Evolutionary conservation across 148 eudicot species (phyloP).

Genomic region (Oxyria digyna): DNA sequence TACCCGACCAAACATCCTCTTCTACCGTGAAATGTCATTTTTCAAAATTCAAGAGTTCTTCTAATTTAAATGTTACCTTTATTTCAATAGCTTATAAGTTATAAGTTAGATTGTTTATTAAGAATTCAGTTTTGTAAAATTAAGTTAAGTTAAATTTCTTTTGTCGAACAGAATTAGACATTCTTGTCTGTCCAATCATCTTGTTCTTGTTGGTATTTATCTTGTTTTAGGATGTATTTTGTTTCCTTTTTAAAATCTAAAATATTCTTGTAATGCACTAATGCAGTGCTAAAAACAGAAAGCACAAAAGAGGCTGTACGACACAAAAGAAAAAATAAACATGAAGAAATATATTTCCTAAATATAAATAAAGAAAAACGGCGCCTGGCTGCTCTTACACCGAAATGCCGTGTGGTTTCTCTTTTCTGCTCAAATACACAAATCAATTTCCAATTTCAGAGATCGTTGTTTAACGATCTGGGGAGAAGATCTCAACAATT

Average conservation of each 20-base stretch:
- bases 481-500: background rate
- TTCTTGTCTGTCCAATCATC: too few species aligned
- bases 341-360: background rate
- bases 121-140: too few species aligned
- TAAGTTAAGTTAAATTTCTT: too few species aligned
- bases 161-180: too few species aligned
- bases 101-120: too few species aligned
- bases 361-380: background rate
- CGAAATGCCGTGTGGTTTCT: slow-evolving; percentile 3
- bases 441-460: background rate
- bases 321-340: background rate
- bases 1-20: too few species aligned
- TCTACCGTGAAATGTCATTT: too few species aligned
- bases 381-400: slow-evolving; percentile 2
- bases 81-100: too few species aligned
- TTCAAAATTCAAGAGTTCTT: too few species aligned
- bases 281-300: background rate
- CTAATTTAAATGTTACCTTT: too few species aligned
- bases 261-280: background rate
- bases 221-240: background rate
- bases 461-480: slow-evolving; percentile 3
- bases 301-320: background rate
- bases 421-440: background rate
- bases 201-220: background rate
- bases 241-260: background rate